Base-by-base conservation (phyloP, 139 green algal genomes). In the Prasinococcaceae sp. region DNA sequence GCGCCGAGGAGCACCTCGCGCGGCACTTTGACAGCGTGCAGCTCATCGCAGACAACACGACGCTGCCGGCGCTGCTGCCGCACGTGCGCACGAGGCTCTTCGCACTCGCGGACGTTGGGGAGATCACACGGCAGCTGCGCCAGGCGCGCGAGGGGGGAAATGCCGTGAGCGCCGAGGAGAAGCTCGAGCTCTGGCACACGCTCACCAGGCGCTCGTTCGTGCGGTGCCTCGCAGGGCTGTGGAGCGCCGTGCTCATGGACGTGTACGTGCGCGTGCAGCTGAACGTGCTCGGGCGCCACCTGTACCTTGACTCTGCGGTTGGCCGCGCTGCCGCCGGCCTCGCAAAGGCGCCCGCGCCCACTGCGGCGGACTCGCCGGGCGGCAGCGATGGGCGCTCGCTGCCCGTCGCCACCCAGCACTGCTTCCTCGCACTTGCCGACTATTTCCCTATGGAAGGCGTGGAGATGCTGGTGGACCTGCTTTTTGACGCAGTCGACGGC, bases 241-340 rank as follows among this genome's bases (percentile, higher is more conserved):
- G 78, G 77, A 42, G 76, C 47, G 57, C 90, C 26, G 50, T 66
- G 9, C 61, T 88, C 55, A 58, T 88, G 38, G 53, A 79, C 30
- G 52, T 86, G 45, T 74, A 83, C 51, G 61, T 86, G 33, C 57
- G 78, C 4, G 60, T 79, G 30, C 81, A 88, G 69, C 68, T 88
- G 24, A 88, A 84, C 65, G 74, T 88, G 5, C 59, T 88, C 24
- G 80, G 72, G 9, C 59, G 79, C 16, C 72, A 80, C 36, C 58
- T 90, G 25, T 88, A 84, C 46, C 49, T 90, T 2, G 66, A 66
- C 41, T 41, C 58, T 16, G 58, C 58, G 17, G 20, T 24, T n/a
- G n/a, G n/a, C n/a, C n/a, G n/a, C n/a, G n/a, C n/a, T n/a, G n/a
- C n/a, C n/a, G n/a, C n/a, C n/a, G n/a, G n/a, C n/a, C n/a, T n/a